Evolutionary conservation across 2,329 filamentous ascomycete genomes (phyloP).

Genomic region (Apiospora pterosperma): DNA sequence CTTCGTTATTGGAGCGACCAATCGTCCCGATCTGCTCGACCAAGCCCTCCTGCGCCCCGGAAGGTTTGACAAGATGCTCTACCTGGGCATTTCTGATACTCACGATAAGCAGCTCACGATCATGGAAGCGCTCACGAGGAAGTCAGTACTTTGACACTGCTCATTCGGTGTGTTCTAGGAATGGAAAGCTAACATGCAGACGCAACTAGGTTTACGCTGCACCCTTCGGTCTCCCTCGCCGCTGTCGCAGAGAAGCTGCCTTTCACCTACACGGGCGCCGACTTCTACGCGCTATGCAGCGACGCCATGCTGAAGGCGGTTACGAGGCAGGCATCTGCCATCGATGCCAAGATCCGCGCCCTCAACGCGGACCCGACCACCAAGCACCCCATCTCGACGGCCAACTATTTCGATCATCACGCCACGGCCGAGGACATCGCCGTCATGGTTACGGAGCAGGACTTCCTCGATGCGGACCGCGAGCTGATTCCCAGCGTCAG

Average conservation of each 20-base stretch:
- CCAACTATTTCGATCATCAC: constrained; percentile 93
- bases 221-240: constrained; percentile 72
- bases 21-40: constrained; percentile 88
- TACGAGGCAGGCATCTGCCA: constrained; percentile 78
- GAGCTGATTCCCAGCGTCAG: constrained; percentile 95
- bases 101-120: constrained; percentile 96
- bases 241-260: constrained; percentile 75
- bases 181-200: constrained; percentile 7
- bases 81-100: constrained; percentile 92
- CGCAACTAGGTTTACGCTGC: constrained; percentile 69
- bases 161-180: neutral
- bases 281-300: constrained; percentile 94
- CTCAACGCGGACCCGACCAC: constrained; percentile 53
- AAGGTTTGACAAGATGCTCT: constrained; percentile 97
- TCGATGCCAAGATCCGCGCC: constrained; percentile 76
- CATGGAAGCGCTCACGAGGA: constrained; percentile 87
- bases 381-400: constrained; percentile 66
- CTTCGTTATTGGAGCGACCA: constrained; percentile 96
- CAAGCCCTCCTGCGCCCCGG: constrained; percentile 85
- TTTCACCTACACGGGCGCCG: constrained; percentile 95
- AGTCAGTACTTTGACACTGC: constrained; percentile 53
- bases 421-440: constrained; percentile 78
- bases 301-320: constrained; percentile 99
- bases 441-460: constrained; percentile 84
- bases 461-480: constrained; percentile 76